These are phyloP conservation scores for Auriscalpium vulgare DNA, from an alignment of 768 basidiomycete genomes.

Conservation along the genomic window DNA sequence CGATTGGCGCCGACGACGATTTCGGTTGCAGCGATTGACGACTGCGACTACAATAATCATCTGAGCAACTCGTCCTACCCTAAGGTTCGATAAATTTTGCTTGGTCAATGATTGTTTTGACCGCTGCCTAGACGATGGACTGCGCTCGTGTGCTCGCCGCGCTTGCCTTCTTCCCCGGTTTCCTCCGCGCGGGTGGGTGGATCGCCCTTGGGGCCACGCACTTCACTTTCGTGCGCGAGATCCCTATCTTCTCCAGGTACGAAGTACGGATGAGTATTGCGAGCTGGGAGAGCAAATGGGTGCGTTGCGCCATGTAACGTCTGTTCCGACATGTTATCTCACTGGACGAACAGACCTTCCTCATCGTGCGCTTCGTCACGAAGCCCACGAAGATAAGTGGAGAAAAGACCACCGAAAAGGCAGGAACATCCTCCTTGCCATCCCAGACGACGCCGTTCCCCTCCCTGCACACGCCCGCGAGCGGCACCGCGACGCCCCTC, in stretches of 20 bases:
- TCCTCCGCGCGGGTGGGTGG: constrained; percentile 53
- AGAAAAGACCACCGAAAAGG: constrained; percentile 1
- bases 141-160: constrained; percentile 36
- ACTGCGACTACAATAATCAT: constrained; percentile 67
- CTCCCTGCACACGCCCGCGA: constrained; percentile 19
- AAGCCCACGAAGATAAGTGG: constrained; percentile 29
- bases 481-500: constrained; percentile 1
- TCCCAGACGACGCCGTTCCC: constrained; percentile 16
- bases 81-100: constrained; percentile 35
- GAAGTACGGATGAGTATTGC: constrained; percentile 52
- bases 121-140: constrained; percentile 23
- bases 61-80: constrained; percentile 79
- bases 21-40: constrained; percentile 47
- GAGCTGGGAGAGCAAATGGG: constrained; percentile 79
- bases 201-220: constrained; percentile 58
- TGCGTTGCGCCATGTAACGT: constrained; percentile 22
- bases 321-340: not conserved
- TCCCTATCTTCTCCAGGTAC: constrained; percentile 52
- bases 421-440: constrained; percentile 1
- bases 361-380: constrained; percentile 57
- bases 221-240: constrained; percentile 63
- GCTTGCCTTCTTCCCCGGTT: constrained; percentile 44
- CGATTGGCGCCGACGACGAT: not conserved
- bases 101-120: not conserved
- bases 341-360: constrained; percentile 39